Evolutionary conservation across 2,329 filamentous ascomycete genomes (phyloP).

Genomic region (Cytospora piceae): DNA sequence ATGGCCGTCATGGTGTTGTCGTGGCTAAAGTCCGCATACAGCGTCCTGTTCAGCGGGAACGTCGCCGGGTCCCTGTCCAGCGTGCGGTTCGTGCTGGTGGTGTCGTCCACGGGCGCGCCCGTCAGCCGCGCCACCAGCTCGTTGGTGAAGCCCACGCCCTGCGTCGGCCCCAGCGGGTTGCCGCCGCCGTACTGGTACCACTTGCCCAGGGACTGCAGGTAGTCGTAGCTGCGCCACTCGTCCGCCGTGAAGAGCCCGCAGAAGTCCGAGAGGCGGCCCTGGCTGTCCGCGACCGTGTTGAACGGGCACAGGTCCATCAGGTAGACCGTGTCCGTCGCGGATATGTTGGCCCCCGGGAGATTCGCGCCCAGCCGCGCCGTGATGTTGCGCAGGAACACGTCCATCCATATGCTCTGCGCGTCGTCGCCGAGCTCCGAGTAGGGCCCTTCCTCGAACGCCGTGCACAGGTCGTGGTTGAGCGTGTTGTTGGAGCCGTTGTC

Average conservation of each 20-base stretch:
- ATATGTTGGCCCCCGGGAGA: slow-evolving; percentile 70
- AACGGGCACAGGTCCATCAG: slow-evolving; percentile 92
- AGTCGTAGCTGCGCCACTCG: slow-evolving; percentile 82
- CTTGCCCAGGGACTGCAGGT: slow-evolving; percentile 78
- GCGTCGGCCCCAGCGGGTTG: slow-evolving; percentile 77
- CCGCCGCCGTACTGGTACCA: slow-evolving; percentile 82
- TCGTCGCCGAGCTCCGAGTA: slow-evolving; percentile 51
- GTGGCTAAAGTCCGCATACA: slow-evolving; percentile 92
- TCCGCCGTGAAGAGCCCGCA: slow-evolving; percentile 72
- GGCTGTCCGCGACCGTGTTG: slow-evolving; percentile 69
- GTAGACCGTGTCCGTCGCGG: slow-evolving; percentile 63
- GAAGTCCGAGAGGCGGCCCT: slow-evolving; percentile 65
- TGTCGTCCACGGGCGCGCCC: slow-evolving; percentile 66
- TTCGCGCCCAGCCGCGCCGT: slow-evolving; percentile 69
- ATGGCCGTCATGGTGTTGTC: slow-evolving; percentile 85
- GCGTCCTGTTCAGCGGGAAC: slow-evolving; percentile 69
- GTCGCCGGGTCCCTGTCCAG: slow-evolving; percentile 68
- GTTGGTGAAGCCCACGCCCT: slow-evolving; percentile 86
- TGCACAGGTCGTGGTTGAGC: slow-evolving; percentile 74
- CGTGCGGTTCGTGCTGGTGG: slow-evolving; percentile 77
- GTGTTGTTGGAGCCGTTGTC: slow-evolving; percentile 74
- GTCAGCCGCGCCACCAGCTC: slow-evolving; percentile 85
- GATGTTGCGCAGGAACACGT: slow-evolving; percentile 69
- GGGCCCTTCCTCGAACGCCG: slow-evolving; percentile 66
- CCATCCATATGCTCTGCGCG: slow-evolving; percentile 61